These are phyloP conservation scores for Hysterium pulicare DNA, from an alignment of 2,329 filamentous ascomycete species.

Conservation along the genomic window DNA sequence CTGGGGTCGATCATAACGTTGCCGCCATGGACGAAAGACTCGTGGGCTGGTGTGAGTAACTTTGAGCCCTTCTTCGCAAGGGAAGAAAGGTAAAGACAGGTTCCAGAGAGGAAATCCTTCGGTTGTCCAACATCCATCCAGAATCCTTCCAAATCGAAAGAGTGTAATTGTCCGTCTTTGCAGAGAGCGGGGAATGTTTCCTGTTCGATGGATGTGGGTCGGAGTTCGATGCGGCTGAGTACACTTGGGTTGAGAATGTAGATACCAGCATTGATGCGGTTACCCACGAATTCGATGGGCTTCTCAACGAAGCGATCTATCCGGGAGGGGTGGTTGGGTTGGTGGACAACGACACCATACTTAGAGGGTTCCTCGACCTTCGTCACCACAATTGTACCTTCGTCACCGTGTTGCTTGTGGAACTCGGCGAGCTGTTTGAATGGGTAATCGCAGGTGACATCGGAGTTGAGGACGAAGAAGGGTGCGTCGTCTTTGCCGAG, in stretches of 20 bases:
- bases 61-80: slow-evolving; percentile 87
- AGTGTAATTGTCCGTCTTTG: slow-evolving; percentile 86
- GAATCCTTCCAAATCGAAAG: slow-evolving; percentile 94
- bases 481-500: slow-evolving; percentile 89
- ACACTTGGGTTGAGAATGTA: slow-evolving; percentile 96
- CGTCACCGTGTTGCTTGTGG: slow-evolving; percentile 88
- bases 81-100: slow-evolving; percentile 92
- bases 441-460: slow-evolving; percentile 97
- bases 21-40: slow-evolving; percentile 83
- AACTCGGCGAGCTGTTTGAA: slow-evolving; percentile 87
- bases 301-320: slow-evolving; percentile 99
- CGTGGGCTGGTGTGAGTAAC: slow-evolving; percentile 68
- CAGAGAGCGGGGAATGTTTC: slow-evolving; percentile 97
- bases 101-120: slow-evolving; percentile 95
- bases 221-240: slow-evolving; percentile 86
- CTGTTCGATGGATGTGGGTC: slow-evolving; percentile 96
- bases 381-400: slow-evolving; percentile 96
- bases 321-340: slow-evolving; percentile 81
- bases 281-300: slow-evolving; percentile 96
- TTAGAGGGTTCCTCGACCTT: slow-evolving; percentile 99
- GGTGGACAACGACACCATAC: slow-evolving; percentile 98
- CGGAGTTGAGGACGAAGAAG: slow-evolving; percentile 98
- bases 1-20: slow-evolving; percentile 94
- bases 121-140: slow-evolving; percentile 99
- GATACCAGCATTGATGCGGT: slow-evolving; percentile 97